phyloP scores from a whole-genome alignment of 2,329 filamentous ascomycete species.

The Diaporthe helianthi region DNA sequence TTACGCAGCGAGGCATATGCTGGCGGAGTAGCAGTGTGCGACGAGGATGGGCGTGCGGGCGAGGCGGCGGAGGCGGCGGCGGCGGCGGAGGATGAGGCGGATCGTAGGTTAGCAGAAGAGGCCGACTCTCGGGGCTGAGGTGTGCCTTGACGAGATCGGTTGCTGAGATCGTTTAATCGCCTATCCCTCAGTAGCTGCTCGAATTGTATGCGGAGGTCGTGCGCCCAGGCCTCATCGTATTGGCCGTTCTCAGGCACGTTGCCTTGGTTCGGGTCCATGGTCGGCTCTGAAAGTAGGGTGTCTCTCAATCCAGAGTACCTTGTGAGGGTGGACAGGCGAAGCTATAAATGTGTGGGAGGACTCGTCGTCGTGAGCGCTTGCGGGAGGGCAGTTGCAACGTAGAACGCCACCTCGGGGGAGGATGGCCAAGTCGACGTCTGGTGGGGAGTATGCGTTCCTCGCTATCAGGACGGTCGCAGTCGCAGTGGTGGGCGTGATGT shows the following conservation, averaged over 20 bases:
- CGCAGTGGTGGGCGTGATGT: background rate
- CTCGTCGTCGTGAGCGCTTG: slow-evolving; percentile 32
- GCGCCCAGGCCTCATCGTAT: slow-evolving; percentile 77
- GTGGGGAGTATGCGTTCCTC: background rate
- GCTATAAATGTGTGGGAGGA: slow-evolving; percentile 23
- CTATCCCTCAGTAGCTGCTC: slow-evolving; percentile 86
- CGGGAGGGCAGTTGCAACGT: slow-evolving; percentile 7
- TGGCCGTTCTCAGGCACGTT: slow-evolving; percentile 43
- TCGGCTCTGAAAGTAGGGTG: slow-evolving; percentile 27
- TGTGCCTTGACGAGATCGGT: slow-evolving; percentile 65
- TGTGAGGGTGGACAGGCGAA: background rate
- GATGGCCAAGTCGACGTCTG: background rate
- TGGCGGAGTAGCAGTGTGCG: slow-evolving; percentile 52
- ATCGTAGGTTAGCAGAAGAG: slow-evolving; percentile 57
- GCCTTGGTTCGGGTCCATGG: slow-evolving; percentile 42
- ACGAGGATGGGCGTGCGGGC: slow-evolving; percentile 54
- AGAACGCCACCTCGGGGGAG: slow-evolving; percentile 21
- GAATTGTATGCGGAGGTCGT: slow-evolving; percentile 82
- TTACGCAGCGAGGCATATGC: slow-evolving; percentile 58
- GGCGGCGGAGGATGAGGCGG: slow-evolving; percentile 47
- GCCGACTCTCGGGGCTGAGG: slow-evolving; percentile 59
- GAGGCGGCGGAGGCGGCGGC: slow-evolving; percentile 47
- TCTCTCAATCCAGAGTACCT: background rate
- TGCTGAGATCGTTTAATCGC: slow-evolving; percentile 83
- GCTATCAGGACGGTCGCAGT: slow-evolving; percentile 5